Base-by-base conservation (phyloP, 345 rosid genomes). In the Kandelia obovata region DNA sequence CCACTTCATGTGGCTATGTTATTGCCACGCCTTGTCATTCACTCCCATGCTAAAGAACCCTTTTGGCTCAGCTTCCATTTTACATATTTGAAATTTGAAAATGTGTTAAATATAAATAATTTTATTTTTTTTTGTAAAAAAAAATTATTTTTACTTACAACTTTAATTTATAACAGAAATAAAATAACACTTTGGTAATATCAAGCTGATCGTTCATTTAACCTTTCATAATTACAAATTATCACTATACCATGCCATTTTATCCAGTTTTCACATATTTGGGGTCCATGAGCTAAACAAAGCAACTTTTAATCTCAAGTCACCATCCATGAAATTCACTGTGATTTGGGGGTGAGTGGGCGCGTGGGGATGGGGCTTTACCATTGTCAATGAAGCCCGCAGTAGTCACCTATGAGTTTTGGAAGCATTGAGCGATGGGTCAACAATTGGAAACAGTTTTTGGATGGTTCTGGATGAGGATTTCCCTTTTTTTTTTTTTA, bases 291-390 rank as follows among this genome's bases (percentile, higher is more conserved):
- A 32, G 65, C 10, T 0, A 17, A 27, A 30, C 34, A 56, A 62
- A 43, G 51, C 30, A 25, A 23, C 21, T 53, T 32, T 27, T 10
- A 1, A 37, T 55, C 15, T 23, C 23, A 53, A 17, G 78, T 81
- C 84, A 17, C 65, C 58, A 20, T 81, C 82, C 19, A 53, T 4
- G 77, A 66, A 72, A 59, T 49, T 72, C 75, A 64, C 78, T 26
- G 5, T 67, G 80, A 70, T 43, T 15, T 43, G 49, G 49, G 49
- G 49, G 49, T 13, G 15, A 11, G 49, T 15, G 53, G n/a, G 4
- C 0, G 69, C 19, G 78, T 66, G 55, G 55, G 15, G 1, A 7
- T 16, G 37, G 26, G 59, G 55, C 51, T 70, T 62, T 13, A 52
- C 62, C 39, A 46, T 66, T 66, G 60, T 62, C 58, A 27, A 15